Conservation (phyloP, 768 basidiomycete genomes). For the Dacryopinax primogenitus region DNA sequence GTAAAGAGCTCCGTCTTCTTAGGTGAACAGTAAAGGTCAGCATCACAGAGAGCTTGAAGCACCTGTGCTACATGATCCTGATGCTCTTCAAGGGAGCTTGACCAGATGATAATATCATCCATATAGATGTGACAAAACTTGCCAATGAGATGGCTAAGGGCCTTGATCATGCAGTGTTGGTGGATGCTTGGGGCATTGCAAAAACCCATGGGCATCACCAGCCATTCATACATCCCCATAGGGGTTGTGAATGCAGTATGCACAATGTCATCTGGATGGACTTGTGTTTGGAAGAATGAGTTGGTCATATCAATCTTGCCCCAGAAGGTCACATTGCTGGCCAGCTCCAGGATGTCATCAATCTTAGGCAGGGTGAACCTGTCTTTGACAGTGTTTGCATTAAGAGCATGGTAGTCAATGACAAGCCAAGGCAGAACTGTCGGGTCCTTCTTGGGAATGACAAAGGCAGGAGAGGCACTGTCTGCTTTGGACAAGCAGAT, state of each 20-base stretch:
- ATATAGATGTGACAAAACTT: conserved; percentile 36
- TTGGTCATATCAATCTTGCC: conserved; percentile 19
- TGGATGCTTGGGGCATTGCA: conserved; percentile 29
- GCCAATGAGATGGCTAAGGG: conserved; percentile 28
- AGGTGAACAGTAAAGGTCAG: conserved; percentile 25
- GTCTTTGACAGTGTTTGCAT: conserved; percentile 25
- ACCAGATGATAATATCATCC: conserved; percentile 39
- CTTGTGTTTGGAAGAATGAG: conserved; percentile 31
- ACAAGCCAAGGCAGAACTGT: conserved; percentile 28
- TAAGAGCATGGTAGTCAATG: conserved; percentile 27
- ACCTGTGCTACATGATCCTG: conserved; percentile 23
- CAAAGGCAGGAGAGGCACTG: conserved; percentile 21
- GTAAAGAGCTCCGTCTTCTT: conserved; percentile 26
- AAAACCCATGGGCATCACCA: conserved; percentile 12
- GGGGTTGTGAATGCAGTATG: conserved; percentile 16
- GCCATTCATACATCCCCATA: not conserved
- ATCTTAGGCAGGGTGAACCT: conserved; percentile 21
- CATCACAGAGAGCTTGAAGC: conserved; percentile 22
- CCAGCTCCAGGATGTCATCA: not conserved
- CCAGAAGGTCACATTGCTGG: not conserved
- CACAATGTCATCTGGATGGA: conserved; percentile 24
- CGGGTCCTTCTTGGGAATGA: conserved; percentile 28
- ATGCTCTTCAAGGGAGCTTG: conserved; percentile 28
- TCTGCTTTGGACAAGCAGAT: too few relatives aligned
- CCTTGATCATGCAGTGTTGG: conserved; percentile 27